A percentile compares a stretch with the other conserved stretches of the same genome.
phyloP scores from a whole-genome alignment of 1,284 basidiomycete species.

The Hypsizygus ulmarius region DNA sequence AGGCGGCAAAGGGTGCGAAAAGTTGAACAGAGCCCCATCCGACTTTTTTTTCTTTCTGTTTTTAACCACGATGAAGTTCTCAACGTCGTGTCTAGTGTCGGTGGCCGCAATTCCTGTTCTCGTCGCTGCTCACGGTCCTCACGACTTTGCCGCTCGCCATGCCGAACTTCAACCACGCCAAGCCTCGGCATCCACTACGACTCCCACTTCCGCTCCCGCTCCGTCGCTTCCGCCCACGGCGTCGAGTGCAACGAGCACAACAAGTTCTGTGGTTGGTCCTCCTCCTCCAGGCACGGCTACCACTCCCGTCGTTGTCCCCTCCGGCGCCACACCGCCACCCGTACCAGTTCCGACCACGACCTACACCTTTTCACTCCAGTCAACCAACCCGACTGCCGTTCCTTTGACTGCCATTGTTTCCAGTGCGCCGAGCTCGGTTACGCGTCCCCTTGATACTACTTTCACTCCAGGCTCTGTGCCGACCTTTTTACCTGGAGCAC shows the following conservation, averaged over 20 bases:
- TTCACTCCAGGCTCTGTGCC: conserved; percentile 36
- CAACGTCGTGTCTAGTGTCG: conserved; percentile 21
- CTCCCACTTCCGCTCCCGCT: conserved; percentile 9
- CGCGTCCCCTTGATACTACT: conserved; percentile 30
- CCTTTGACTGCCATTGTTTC: conserved; percentile 22
- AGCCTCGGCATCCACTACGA: conserved; percentile 9
- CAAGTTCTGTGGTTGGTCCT: conserved; percentile 1
- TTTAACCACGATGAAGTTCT: conserved; percentile 21
- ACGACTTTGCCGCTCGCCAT: conserved; percentile 19
- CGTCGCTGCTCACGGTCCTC: conserved; percentile 25
- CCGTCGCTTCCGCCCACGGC: conserved; percentile 6
- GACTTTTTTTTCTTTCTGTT: conserved; percentile 14
- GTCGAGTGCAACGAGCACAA: conserved; percentile 11
- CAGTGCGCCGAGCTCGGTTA: conserved; percentile 16
- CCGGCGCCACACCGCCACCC: conserved; percentile 1
- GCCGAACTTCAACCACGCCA: conserved; percentile 13
- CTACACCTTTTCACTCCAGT: conserved; percentile 41
- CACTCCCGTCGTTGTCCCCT: neutral
- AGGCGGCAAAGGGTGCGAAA: conserved; percentile 5
- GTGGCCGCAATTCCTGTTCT: conserved; percentile 31
- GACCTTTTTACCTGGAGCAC: conserved; percentile 38
- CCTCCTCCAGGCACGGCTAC: neutral
- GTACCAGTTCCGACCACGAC: conserved; percentile 23
- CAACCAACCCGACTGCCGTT: conserved; percentile 48
- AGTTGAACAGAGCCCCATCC: conserved; percentile 1